Evolutionary conservation across 257 asterid genomes (phyloP).

Genomic region (Salvia hispanica): DNA sequence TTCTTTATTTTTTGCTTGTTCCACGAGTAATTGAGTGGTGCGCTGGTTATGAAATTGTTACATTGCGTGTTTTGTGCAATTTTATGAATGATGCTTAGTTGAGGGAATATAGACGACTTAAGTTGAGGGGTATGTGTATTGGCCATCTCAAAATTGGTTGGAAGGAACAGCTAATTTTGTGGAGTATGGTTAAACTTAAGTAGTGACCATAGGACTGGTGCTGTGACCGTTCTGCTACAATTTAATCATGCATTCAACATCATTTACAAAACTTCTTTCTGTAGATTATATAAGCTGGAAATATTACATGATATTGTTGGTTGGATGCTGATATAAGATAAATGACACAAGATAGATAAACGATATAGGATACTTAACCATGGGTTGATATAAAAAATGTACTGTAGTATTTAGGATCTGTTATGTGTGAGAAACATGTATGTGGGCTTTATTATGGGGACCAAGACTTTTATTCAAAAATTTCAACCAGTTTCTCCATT

Average conservation of each 20-base stretch:
- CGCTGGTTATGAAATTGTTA: not conserved
- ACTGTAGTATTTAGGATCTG: not conserved
- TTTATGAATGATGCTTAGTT: not conserved
- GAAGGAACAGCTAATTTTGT: not conserved
- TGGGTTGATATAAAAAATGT: constrained; percentile 8
- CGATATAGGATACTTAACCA: not conserved
- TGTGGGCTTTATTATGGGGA: not conserved
- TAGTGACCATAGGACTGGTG: constrained; percentile 4
- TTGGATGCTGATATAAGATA: not conserved
- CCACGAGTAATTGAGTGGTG: not conserved
- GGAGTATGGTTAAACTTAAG: not conserved
- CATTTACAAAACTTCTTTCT: not conserved
- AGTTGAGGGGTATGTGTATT: constrained; percentile 11
- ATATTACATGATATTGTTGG: not conserved
- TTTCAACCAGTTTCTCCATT: constrained; percentile 1
- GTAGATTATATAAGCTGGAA: not conserved
- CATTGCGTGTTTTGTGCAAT: not conserved
- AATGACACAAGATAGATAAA: not conserved
- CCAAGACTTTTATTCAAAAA: not conserved
- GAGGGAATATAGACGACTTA: constrained; percentile 3
- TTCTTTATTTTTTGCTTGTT: not conserved
- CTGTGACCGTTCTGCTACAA: constrained; percentile 1
- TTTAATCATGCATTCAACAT: not conserved
- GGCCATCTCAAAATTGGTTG: not conserved
- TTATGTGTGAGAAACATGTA: not conserved